Conservation (phyloP, 768 basidiomycete species). For the Heimioporus sp. region DNA sequence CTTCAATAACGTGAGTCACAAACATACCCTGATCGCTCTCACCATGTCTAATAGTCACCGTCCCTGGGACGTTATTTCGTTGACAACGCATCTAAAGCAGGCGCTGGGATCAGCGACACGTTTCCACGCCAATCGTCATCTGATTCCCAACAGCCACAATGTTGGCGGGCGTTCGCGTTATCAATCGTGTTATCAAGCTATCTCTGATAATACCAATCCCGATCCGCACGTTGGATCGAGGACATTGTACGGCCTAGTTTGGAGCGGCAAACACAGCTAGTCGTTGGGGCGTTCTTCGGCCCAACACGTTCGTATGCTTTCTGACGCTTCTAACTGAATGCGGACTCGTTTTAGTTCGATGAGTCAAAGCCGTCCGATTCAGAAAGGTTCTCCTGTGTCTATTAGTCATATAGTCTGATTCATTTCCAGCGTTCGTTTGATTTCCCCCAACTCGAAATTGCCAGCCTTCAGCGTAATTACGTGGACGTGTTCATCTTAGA, state of each 20-base stretch:
- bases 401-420: background rate
- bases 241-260: slow-evolving; percentile 46
- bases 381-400: slow-evolving; percentile 21
- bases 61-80: slow-evolving; percentile 27
- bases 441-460: slow-evolving; percentile 28
- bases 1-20: slow-evolving; percentile 32
- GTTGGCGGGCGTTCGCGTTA: slow-evolving; percentile 44
- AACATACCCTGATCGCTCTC: slow-evolving; percentile 11
- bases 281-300: slow-evolving; percentile 30
- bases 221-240: slow-evolving; percentile 57
- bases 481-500: slow-evolving; percentile 32
- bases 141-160: slow-evolving; percentile 30
- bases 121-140: slow-evolving; percentile 14
- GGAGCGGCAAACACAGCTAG: slow-evolving; percentile 41
- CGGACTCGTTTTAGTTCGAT: too few relatives aligned
- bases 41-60: slow-evolving; percentile 3
- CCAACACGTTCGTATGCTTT: slow-evolving; percentile 52
- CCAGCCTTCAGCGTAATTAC: slow-evolving; percentile 32
- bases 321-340: slow-evolving; percentile 53
- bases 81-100: slow-evolving; percentile 25
- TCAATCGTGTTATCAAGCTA: slow-evolving; percentile 38
- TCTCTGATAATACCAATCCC: slow-evolving; percentile 47
- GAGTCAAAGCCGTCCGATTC: too few relatives aligned
- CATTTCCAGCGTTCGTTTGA: slow-evolving; percentile 20
- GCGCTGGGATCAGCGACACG: slow-evolving; percentile 33